phyloP scores from a whole-genome alignment of 495 filamentous ascomycete genomes.

The Hypoxylon intermedium region DNA sequence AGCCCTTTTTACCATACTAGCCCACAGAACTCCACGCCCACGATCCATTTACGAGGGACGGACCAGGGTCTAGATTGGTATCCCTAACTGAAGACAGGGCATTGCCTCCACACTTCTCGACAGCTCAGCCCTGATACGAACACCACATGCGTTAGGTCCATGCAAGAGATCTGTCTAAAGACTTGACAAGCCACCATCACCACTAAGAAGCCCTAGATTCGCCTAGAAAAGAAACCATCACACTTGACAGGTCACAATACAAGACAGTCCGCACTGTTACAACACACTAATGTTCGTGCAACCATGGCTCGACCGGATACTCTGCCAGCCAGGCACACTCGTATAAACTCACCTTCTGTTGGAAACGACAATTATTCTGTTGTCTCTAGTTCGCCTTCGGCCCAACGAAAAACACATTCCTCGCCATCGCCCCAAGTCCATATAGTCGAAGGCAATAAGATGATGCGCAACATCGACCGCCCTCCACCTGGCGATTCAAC shows the following conservation, averaged over 20 bases:
- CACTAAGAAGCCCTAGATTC: constrained; percentile 13
- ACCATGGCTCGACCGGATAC: constrained; percentile 34
- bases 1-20: constrained; percentile 25
- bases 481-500: constrained; percentile 47
- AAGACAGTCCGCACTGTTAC: constrained; percentile 17
- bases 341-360: constrained; percentile 24
- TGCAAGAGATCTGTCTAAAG: constrained; percentile 19
- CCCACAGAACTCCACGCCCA: constrained; percentile 8
- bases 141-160: constrained; percentile 26
- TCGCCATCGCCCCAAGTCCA: constrained; percentile 48
- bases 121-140: constrained; percentile 30
- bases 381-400: constrained; percentile 41
- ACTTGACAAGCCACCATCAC: constrained; percentile 26
- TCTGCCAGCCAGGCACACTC: constrained; percentile 26
- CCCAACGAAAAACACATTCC: constrained; percentile 50
- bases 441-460: constrained; percentile 48
- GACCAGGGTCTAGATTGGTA: constrained; percentile 24
- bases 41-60: constrained; percentile 14
- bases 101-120: constrained; percentile 17
- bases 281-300: constrained; percentile 15
- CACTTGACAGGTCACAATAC: constrained; percentile 21
- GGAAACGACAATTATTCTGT: constrained; percentile 14
- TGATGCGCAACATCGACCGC: constrained; percentile 48
- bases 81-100: constrained; percentile 21
- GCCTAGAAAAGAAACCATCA: constrained; percentile 12